Evolutionary conservation across 768 basidiomycete species (phyloP).

Genomic region (Pleurotus platypus): DNA sequence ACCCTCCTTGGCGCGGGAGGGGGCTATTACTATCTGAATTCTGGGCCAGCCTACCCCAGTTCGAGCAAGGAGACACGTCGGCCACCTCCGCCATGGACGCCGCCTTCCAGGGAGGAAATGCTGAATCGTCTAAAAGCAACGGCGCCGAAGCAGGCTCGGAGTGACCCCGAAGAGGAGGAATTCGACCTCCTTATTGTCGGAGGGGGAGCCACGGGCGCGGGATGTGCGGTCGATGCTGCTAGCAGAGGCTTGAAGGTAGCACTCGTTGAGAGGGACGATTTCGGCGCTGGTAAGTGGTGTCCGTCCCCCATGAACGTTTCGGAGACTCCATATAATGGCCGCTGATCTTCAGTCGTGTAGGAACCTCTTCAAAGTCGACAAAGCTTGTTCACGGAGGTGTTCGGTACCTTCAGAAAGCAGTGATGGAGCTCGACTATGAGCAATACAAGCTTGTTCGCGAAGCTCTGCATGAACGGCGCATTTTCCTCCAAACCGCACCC

Average conservation of each 20-base stretch:
- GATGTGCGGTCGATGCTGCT: constrained; percentile 94
- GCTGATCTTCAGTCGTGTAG: constrained; percentile 30
- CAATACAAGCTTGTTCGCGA: constrained; percentile 96
- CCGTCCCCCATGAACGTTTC: neutral
- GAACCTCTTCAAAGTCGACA: constrained; percentile 95
- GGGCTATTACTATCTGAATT: constrained; percentile 71
- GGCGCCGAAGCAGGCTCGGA: constrained; percentile 17
- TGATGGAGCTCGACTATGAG: constrained; percentile 93
- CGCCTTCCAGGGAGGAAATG: constrained; percentile 68
- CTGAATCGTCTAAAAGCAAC: constrained; percentile 53
- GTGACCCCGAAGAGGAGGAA: constrained; percentile 37
- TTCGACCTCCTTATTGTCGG: constrained; percentile 87
- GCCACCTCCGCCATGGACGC: constrained; percentile 77
- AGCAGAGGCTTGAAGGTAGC: constrained; percentile 90
- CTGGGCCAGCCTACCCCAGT: constrained; percentile 62
- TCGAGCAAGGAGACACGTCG: constrained; percentile 65
- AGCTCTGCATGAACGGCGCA: constrained; percentile 86
- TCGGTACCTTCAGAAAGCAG: constrained; percentile 94
- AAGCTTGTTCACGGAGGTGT: constrained; percentile 99
- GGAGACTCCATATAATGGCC: neutral
- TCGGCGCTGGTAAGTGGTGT: constrained; percentile 64
- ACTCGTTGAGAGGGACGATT: constrained; percentile 91
- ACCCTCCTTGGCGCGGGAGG: constrained; percentile 51
- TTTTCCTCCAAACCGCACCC: constrained; percentile 94
- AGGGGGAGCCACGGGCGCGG: constrained; percentile 94